phyloP scores from a whole-genome alignment of 148 eudicot genomes.

The Dianthus caryophyllus region DNA sequence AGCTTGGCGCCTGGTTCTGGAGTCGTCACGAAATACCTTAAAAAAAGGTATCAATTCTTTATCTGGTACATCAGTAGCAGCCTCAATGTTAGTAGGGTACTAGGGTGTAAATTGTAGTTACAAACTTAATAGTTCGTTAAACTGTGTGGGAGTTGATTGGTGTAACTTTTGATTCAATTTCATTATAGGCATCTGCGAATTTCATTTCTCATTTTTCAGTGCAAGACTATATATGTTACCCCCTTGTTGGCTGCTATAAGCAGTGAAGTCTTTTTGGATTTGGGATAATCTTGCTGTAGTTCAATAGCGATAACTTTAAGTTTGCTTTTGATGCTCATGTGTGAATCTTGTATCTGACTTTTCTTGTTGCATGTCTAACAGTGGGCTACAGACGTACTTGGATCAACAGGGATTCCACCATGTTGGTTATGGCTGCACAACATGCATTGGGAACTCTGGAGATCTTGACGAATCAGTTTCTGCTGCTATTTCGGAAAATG shows the following conservation, averaged over 20 bases:
- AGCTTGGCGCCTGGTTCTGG: constrained; percentile 99
- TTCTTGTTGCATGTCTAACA: constrained; percentile 23
- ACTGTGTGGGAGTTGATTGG: too few relatives aligned
- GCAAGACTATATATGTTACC: too few relatives aligned
- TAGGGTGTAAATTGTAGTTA: too few relatives aligned
- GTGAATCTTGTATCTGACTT: background rate
- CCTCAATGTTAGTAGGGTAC: too few relatives aligned
- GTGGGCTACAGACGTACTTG: constrained; percentile 86
- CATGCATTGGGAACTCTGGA: constrained; percentile 97
- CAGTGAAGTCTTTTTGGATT: too few relatives aligned
- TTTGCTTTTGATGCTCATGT: background rate
- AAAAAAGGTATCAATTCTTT: constrained; percentile 44
- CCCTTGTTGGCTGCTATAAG: too few relatives aligned
- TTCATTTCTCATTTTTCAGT: too few relatives aligned
- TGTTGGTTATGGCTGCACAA: constrained; percentile 99
- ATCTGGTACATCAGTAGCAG: background rate
- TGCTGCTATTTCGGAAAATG: constrained; percentile 77
- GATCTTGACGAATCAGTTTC: constrained; percentile 90
- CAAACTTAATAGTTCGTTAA: too few relatives aligned
- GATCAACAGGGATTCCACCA: constrained; percentile 82
- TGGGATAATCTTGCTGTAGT: background rate
- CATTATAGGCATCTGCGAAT: too few relatives aligned
- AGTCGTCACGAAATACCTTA: constrained; percentile 81
- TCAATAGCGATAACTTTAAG: background rate
- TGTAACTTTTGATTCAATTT: too few relatives aligned